phyloP scores from a whole-genome alignment of 495 filamentous ascomycete species.

The Penicillium malachiteum region DNA sequence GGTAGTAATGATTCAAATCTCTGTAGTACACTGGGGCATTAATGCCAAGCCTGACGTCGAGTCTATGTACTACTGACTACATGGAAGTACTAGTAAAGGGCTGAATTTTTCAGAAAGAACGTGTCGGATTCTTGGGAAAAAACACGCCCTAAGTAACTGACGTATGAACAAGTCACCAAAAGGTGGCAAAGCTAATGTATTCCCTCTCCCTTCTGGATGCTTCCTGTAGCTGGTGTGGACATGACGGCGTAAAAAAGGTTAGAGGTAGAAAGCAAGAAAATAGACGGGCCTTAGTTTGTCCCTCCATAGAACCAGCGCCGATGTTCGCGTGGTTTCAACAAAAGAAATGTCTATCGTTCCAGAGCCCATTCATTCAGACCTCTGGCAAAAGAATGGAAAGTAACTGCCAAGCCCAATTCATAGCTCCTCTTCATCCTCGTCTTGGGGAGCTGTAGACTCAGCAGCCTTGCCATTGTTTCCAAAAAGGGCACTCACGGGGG shows the following conservation, averaged over 20 bases:
- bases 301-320: background rate
- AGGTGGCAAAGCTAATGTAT: constrained; percentile 23
- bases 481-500: constrained; percentile 11
- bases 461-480: constrained; percentile 13
- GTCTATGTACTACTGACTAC: background rate
- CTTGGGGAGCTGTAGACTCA: constrained; percentile 7
- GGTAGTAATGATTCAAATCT: background rate
- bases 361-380: background rate
- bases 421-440: constrained; percentile 45
- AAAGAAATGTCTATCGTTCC: constrained; percentile 10
- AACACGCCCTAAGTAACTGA: background rate
- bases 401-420: constrained; percentile 14
- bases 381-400: background rate
- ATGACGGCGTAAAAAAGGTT: constrained; percentile 23
- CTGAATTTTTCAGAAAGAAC: background rate
- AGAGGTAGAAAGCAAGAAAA: constrained; percentile 4
- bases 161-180: constrained; percentile 19
- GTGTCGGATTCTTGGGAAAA: background rate
- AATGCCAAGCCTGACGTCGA: background rate
- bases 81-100: background rate
- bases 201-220: constrained; percentile 17
- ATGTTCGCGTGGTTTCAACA: background rate
- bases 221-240: constrained; percentile 25
- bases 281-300: too few species aligned
- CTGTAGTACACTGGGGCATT: background rate